These are phyloP conservation scores for Scenedesmus sp. DNA, from an alignment of 163 green algal genomes.

Conservation along the genomic window DNA sequence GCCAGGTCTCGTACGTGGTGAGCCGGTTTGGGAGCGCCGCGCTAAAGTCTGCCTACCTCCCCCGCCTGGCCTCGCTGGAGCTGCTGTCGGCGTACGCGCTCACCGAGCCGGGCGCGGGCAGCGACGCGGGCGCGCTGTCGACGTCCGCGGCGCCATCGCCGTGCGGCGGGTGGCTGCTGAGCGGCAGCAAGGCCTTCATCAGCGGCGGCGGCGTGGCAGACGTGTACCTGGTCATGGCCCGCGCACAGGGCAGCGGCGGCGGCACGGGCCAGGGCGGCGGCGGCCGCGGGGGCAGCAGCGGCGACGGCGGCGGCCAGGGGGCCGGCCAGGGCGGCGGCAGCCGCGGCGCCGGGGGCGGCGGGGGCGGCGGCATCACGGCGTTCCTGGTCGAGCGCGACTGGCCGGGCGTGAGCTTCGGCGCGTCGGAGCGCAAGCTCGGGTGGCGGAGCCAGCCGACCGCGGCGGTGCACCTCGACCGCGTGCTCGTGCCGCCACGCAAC, in stretches of 20 bases:
- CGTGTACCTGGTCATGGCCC: slow-evolving; percentile 68
- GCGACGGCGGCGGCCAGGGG: background rate
- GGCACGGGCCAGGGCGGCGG: too few relatives aligned
- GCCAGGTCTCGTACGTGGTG: slow-evolving; percentile 17
- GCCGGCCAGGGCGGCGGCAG: slow-evolving; percentile 21
- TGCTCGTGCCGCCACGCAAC: slow-evolving; percentile 62
- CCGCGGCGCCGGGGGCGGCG: background rate
- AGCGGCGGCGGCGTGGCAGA: slow-evolving; percentile 51
- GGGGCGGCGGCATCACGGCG: slow-evolving; percentile 68
- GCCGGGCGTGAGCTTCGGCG: slow-evolving; percentile 78
- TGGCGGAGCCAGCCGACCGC: slow-evolving; percentile 86
- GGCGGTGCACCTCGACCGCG: slow-evolving; percentile 74
- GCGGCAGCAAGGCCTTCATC: slow-evolving; percentile 66
- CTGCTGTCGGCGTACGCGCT: slow-evolving; percentile 84
- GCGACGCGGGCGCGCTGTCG: slow-evolving; percentile 66
- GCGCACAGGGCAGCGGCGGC: background rate
- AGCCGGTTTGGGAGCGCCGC: slow-evolving; percentile 62
- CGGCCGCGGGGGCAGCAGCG: background rate
- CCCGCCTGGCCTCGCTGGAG: slow-evolving; percentile 68
- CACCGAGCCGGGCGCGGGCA: slow-evolving; percentile 80
- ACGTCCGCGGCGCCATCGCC: slow-evolving; percentile 57
- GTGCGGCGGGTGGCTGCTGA: slow-evolving; percentile 69
- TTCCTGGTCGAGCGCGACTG: slow-evolving; percentile 74
- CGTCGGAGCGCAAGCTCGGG: slow-evolving; percentile 81
- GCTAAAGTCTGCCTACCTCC: slow-evolving; percentile 65